Percentiles rank a stretch among this genome's conserved stretches.
Conservation (phyloP, 176 grass and related monocot species). For the Juncus inflexus region DNA sequence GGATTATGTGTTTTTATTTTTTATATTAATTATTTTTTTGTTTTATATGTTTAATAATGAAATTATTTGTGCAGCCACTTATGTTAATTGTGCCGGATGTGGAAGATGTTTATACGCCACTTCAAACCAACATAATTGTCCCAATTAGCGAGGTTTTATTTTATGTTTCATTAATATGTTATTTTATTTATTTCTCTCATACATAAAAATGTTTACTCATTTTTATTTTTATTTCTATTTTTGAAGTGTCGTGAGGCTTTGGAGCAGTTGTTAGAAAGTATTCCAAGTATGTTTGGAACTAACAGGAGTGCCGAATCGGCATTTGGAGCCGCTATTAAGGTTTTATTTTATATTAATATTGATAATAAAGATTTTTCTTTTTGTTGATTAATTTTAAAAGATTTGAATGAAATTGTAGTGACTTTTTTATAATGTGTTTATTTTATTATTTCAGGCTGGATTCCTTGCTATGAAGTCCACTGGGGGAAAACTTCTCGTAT, state of each 20-base stretch:
- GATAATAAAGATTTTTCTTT: background rate
- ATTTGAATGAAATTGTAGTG: too few relatives aligned
- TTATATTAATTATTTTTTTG: background rate
- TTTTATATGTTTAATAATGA: background rate
- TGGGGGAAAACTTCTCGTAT: constrained; percentile 86
- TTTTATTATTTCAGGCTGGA: constrained; percentile 44
- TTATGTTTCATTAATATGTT: constrained; percentile 18
- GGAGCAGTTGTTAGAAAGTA: constrained; percentile 83
- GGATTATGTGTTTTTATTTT: too few relatives aligned
- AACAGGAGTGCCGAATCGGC: constrained; percentile 79
- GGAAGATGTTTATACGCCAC: constrained; percentile 81
- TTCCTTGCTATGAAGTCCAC: constrained; percentile 77
- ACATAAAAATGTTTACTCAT: constrained; percentile 5
- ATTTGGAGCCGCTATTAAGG: constrained; percentile 86
- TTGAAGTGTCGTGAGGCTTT: constrained; percentile 72
- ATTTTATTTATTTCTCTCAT: constrained; percentile 6
- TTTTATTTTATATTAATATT: constrained; percentile 24
- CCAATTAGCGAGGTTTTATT: constrained; percentile 63
- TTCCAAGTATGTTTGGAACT: constrained; percentile 74
- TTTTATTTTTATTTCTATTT: background rate
- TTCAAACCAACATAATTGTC: constrained; percentile 69
- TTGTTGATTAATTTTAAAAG: background rate
- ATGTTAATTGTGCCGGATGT: constrained; percentile 87
- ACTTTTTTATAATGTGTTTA: background rate
- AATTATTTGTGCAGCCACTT: constrained; percentile 53